Percentiles rank a stretch among this genome's conserved stretches.
Conservation (phyloP, 2,329 filamentous ascomycete genomes). For the Talaromyces verruculosus region DNA sequence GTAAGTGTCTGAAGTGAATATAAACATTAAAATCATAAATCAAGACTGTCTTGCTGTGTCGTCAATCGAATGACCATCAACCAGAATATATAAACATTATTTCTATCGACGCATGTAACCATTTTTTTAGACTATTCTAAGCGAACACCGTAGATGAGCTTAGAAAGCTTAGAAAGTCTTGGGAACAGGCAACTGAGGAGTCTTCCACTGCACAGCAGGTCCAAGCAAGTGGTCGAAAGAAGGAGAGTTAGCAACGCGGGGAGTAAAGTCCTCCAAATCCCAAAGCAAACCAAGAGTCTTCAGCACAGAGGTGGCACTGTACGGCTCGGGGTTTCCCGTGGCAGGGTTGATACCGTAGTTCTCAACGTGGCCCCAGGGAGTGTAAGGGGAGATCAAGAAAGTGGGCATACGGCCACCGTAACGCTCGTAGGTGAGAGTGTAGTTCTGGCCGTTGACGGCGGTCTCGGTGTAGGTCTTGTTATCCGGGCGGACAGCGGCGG, state of each 20-base stretch:
- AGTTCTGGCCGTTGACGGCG: slow-evolving; percentile 27
- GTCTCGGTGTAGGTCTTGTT: slow-evolving; percentile 38
- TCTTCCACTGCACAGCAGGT: slow-evolving; percentile 14
- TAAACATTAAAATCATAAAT: neutral
- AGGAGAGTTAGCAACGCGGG: slow-evolving; percentile 33
- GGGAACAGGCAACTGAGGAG: slow-evolving; percentile 26
- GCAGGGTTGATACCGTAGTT: slow-evolving; percentile 31
- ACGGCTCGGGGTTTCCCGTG: slow-evolving; percentile 29
- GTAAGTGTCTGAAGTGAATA: neutral
- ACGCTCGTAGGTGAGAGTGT: slow-evolving; percentile 32
- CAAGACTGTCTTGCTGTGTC: neutral
- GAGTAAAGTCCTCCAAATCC: slow-evolving; percentile 33
- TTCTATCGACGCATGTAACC: neutral
- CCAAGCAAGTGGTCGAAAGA: slow-evolving; percentile 35
- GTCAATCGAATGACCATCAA: neutral
- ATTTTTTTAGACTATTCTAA: neutral
- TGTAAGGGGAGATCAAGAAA: slow-evolving; percentile 33
- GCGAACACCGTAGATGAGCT: too few relatives aligned
- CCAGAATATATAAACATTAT: neutral
- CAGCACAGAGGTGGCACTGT: slow-evolving; percentile 33
- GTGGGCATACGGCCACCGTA: slow-evolving; percentile 34
- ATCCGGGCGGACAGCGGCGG: slow-evolving; percentile 36
- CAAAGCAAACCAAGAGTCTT: slow-evolving; percentile 35
- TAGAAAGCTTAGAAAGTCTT: slow-evolving; percentile 24
- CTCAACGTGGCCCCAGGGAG: slow-evolving; percentile 30